Percentiles rank a stretch among this genome's conserved stretches.
These are phyloP conservation scores for Lanmaoa pseudosensibilis DNA, from an alignment of 768 basidiomycete genomes.

Conservation along the genomic window DNA sequence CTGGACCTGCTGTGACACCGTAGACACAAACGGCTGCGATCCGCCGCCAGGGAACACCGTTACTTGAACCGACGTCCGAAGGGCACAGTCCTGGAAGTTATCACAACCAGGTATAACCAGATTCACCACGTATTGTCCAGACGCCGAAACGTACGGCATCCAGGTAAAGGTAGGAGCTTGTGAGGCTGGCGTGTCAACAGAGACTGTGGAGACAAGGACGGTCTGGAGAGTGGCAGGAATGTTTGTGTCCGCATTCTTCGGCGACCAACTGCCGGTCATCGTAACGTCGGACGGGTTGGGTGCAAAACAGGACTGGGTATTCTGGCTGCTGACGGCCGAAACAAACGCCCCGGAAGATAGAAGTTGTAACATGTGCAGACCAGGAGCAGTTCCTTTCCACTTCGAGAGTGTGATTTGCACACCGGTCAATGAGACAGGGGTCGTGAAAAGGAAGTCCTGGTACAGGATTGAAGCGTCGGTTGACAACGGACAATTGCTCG, in stretches of 20 bases:
- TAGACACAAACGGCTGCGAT: slow-evolving; percentile 63
- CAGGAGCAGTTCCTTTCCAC: slow-evolving; percentile 75
- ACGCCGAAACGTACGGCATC: slow-evolving; percentile 88
- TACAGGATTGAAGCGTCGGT: slow-evolving; percentile 76
- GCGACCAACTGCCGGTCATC: slow-evolving; percentile 69
- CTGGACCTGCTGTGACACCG: slow-evolving; percentile 69
- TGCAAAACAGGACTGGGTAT: slow-evolving; percentile 73
- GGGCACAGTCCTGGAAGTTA: slow-evolving; percentile 73
- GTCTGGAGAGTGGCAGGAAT: slow-evolving; percentile 80
- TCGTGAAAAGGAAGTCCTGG: slow-evolving; percentile 89
- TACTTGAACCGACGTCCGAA: slow-evolving; percentile 79
- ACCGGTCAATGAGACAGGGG: slow-evolving; percentile 72
- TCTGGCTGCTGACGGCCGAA: slow-evolving; percentile 62
- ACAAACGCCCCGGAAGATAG: slow-evolving; percentile 91
- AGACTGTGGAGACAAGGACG: slow-evolving; percentile 67
- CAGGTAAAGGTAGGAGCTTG: slow-evolving; percentile 82
- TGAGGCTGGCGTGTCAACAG: slow-evolving; percentile 59
- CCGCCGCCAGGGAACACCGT: slow-evolving; percentile 78
- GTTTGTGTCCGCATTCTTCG: slow-evolving; percentile 60
- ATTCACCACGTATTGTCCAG: slow-evolving; percentile 83
- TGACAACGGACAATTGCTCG: slow-evolving; percentile 74
- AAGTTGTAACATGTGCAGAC: slow-evolving; percentile 88
- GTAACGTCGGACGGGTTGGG: slow-evolving; percentile 69
- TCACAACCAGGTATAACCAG: slow-evolving; percentile 86
- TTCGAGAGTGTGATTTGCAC: slow-evolving; percentile 79